Evolutionary conservation across 2,329 filamentous ascomycete genomes (phyloP).

Genomic region (Botrytis tulipae): DNA sequence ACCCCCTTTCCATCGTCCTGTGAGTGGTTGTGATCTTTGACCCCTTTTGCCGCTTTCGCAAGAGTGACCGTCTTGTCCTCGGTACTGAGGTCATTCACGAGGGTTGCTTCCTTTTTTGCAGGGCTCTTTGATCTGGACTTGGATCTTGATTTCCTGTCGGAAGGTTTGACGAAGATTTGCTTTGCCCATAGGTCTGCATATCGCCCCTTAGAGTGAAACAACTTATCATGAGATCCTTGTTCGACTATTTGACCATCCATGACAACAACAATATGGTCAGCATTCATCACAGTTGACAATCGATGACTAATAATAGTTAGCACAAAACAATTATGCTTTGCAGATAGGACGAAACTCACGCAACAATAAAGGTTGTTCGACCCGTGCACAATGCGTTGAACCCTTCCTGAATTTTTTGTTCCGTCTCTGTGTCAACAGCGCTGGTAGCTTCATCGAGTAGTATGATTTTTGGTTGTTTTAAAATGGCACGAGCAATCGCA

Average conservation of each 20-base stretch:
- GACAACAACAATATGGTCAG: constrained; percentile 54
- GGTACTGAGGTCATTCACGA: constrained; percentile 37
- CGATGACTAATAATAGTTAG: constrained; percentile 42
- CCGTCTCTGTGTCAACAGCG: constrained; percentile 89
- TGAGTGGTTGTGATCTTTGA: constrained; percentile 20
- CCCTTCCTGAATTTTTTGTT: constrained; percentile 79
- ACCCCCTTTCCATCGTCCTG: constrained; percentile 9
- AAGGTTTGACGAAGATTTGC: constrained; percentile 41
- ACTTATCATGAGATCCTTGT: constrained; percentile 49
- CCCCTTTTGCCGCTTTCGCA: constrained; percentile 25
- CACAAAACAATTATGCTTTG: neutral
- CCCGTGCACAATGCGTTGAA: constrained; percentile 47
- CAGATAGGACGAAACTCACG: constrained; percentile 28
- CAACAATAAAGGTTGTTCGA: constrained; percentile 48
- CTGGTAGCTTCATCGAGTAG: constrained; percentile 94
- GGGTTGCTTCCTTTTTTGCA: constrained; percentile 30
- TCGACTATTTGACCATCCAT: constrained; percentile 52
- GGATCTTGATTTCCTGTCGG: constrained; percentile 27
- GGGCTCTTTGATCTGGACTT: constrained; percentile 32
- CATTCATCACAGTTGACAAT: constrained; percentile 53
- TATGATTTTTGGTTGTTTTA: constrained; percentile 90
- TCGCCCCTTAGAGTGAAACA: constrained; percentile 48
- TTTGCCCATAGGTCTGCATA: constrained; percentile 54
- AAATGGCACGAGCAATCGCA: constrained; percentile 84
- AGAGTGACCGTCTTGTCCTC: constrained; percentile 26